Conservation (phyloP, 352 stramenopile species). For the Phytopythium cucurbitacearum region DNA sequence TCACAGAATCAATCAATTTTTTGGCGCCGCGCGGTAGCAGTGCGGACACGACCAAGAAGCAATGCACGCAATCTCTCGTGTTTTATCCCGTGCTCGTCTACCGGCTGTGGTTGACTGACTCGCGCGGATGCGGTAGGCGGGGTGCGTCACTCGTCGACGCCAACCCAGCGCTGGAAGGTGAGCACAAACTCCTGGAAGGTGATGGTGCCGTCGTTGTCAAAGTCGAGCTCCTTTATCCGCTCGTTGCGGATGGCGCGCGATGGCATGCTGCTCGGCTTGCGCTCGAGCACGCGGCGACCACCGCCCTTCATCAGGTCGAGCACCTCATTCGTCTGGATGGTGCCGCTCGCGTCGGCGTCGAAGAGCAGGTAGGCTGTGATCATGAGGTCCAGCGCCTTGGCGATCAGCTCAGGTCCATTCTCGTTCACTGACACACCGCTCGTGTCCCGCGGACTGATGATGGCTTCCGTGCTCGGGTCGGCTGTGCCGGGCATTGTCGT, state of each 20-base stretch:
- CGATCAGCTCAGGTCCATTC: constrained; percentile 43
- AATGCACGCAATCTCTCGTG: neutral
- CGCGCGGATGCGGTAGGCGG: no score
- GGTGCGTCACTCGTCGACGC: constrained; percentile 35
- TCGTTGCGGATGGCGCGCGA: constrained; percentile 60
- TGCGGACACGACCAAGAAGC: neutral
- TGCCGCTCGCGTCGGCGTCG: constrained; percentile 78
- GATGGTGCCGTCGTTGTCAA: constrained; percentile 85
- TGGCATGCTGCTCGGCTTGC: constrained; percentile 49
- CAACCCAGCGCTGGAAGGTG: constrained; percentile 86
- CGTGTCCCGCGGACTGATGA: constrained; percentile 11
- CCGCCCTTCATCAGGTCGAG: constrained; percentile 48
- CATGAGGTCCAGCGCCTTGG: constrained; percentile 79
- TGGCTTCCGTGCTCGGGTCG: neutral
- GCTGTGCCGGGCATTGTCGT: neutral
- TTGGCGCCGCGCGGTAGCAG: neutral
- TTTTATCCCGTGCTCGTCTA: neutral
- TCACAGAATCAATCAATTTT: neutral
- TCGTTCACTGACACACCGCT: constrained; percentile 10
- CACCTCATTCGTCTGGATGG: constrained; percentile 75
- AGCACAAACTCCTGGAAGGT: constrained; percentile 89
- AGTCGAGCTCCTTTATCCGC: constrained; percentile 86
- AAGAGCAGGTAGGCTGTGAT: constrained; percentile 84
- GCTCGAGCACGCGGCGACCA: constrained; percentile 29
- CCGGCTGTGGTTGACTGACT: neutral